Evolutionary conservation across 495 filamentous ascomycete genomes (phyloP).

Genomic region (Neurospora terricola): DNA sequence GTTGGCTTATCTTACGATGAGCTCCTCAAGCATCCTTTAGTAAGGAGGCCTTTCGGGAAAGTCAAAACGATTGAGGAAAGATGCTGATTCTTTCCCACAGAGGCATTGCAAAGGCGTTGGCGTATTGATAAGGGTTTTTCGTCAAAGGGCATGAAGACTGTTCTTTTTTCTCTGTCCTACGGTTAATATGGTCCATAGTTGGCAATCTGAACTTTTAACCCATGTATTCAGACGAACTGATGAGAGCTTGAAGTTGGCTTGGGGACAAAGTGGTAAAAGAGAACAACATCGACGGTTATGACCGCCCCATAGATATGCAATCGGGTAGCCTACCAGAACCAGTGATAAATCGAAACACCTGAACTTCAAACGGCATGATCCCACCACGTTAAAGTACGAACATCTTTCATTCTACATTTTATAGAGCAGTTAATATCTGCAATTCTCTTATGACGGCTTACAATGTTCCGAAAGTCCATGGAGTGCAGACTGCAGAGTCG

Average conservation of each 20-base stretch:
- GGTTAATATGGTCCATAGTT: background rate
- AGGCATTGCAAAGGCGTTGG: background rate
- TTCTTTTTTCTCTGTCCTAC: background rate
- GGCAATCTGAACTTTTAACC: background rate
- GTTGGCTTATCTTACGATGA: background rate
- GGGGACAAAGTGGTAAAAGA: background rate
- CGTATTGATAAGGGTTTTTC: background rate
- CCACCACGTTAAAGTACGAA: background rate
- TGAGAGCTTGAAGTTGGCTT: background rate
- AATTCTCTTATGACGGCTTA: background rate
- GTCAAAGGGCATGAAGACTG: background rate
- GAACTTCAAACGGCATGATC: background rate
- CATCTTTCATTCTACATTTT: background rate
- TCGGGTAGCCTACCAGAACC: background rate
- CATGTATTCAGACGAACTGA: background rate
- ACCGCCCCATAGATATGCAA: background rate
- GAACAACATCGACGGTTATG: background rate
- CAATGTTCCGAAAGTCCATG: background rate
- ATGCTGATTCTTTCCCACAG: background rate
- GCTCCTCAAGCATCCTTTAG: background rate
- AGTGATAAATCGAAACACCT: background rate
- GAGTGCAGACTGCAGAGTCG: background rate
- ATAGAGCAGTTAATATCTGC: background rate
- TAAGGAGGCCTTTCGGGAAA: background rate
- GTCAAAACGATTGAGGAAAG: background rate